These are phyloP conservation scores for Talaromyces nanjingensis DNA, from an alignment of 495 filamentous ascomycete genomes.

Conservation along the genomic window DNA sequence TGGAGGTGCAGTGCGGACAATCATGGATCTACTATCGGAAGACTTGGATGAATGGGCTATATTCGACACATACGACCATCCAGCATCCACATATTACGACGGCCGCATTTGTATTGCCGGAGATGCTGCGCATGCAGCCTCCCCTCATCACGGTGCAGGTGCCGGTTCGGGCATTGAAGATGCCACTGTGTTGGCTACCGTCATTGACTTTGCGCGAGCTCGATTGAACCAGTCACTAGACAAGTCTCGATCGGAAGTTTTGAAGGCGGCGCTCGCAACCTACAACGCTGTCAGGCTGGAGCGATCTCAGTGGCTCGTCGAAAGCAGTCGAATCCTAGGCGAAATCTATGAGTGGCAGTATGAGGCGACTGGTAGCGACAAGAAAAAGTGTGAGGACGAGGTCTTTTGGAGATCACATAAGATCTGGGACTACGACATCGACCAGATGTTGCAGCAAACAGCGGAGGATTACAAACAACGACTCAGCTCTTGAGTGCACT, in stretches of 20 bases:
- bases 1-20: constrained; percentile 25
- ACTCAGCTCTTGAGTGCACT: background rate
- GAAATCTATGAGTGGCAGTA: constrained; percentile 21
- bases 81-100: constrained; percentile 28
- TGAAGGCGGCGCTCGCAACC: constrained; percentile 13
- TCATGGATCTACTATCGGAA: constrained; percentile 36
- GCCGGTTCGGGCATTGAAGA: constrained; percentile 52
- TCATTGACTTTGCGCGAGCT: constrained; percentile 19
- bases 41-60: constrained; percentile 48
- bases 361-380: constrained; percentile 12
- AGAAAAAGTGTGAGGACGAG: constrained; percentile 18
- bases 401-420: constrained; percentile 19
- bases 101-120: constrained; percentile 42
- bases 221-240: background rate
- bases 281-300: constrained; percentile 18
- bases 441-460: constrained; percentile 16
- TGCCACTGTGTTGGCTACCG: constrained; percentile 30
- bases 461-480: background rate
- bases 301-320: constrained; percentile 27
- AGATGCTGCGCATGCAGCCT: constrained; percentile 38
- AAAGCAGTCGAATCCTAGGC: constrained; percentile 26
- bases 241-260: constrained; percentile 6
- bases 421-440: constrained; percentile 29
- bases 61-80: constrained; percentile 43
- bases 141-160: constrained; percentile 46